Evolutionary conservation across 2,329 filamentous ascomycete species (phyloP).

Genomic region (Thermothelomyces thermophilus): DNA sequence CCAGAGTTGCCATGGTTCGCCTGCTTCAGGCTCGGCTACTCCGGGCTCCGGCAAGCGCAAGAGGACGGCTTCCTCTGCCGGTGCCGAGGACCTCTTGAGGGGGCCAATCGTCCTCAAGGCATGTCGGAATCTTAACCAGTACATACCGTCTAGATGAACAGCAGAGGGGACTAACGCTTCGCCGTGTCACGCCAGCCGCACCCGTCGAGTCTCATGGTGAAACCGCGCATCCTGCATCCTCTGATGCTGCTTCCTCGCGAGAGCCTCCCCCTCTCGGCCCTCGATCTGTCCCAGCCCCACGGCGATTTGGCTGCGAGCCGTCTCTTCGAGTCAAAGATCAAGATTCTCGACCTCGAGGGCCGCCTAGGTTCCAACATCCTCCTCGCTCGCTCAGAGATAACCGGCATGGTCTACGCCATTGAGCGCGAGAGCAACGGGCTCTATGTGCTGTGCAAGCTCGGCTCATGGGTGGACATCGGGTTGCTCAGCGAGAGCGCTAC

Average conservation of each 20-base stretch:
- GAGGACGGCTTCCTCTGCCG: conserved; percentile 30
- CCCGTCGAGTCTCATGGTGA: conserved; percentile 45
- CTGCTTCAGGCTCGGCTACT: conserved; percentile 22
- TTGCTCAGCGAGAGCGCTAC: conserved; percentile 46
- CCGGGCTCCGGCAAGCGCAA: conserved; percentile 32
- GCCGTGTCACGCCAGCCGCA: conserved; percentile 40
- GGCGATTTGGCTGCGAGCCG: conserved; percentile 47
- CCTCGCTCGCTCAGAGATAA: conserved; percentile 53
- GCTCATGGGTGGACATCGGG: conserved; percentile 56
- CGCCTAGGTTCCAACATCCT: conserved; percentile 55
- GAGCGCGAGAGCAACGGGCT: conserved; percentile 56
- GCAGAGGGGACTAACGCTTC: conserved; percentile 18
- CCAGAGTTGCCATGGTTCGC: conserved; percentile 6
- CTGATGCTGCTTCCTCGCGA: conserved; percentile 58
- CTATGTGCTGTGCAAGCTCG: conserved; percentile 64
- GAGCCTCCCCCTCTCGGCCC: conserved; percentile 51
- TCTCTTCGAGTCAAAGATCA: conserved; percentile 55
- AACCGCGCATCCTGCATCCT: conserved; percentile 51
- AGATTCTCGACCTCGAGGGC: conserved; percentile 56
- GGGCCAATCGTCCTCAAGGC: conserved; percentile 49
- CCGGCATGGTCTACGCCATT: conserved; percentile 51
- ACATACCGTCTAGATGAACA: not conserved
- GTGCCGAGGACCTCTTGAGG: conserved; percentile 48
- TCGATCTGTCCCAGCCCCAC: conserved; percentile 49
- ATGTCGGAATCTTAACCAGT: conserved; percentile 17